These are phyloP conservation scores for Monosporascus sp. DNA, from an alignment of 2,329 filamentous ascomycete genomes.

Conservation along the genomic window DNA sequence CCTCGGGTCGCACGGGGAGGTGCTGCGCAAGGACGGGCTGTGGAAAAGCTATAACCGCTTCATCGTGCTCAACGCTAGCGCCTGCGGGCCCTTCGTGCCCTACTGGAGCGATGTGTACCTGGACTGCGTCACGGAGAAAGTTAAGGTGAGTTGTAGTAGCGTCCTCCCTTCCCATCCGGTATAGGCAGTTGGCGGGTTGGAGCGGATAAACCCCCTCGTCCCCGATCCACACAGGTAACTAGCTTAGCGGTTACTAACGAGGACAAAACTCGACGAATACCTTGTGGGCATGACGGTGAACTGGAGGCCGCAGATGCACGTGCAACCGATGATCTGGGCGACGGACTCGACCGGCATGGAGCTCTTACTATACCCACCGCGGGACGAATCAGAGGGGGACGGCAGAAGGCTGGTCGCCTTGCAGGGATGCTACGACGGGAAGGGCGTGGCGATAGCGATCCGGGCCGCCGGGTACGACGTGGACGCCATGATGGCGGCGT, in stretches of 20 bases:
- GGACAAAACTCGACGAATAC: neutral
- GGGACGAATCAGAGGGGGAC: conserved; percentile 13
- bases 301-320: conserved; percentile 28
- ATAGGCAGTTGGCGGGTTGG: neutral
- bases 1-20: conserved; percentile 29
- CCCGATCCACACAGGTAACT: neutral
- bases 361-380: conserved; percentile 26
- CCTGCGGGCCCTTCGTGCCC: conserved; percentile 33
- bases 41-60: conserved; percentile 31
- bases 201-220: neutral
- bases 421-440: conserved; percentile 23
- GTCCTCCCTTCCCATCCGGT: neutral
- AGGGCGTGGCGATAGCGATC: conserved; percentile 22
- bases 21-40: conserved; percentile 24
- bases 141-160: conserved; percentile 13
- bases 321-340: conserved; percentile 33
- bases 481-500: conserved; percentile 28
- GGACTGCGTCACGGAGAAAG: conserved; percentile 21
- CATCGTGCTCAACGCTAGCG: conserved; percentile 29
- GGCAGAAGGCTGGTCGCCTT: conserved; percentile 21
- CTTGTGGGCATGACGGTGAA: conserved; percentile 32
- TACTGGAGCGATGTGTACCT: conserved; percentile 30
- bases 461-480: conserved; percentile 26
- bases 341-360: conserved; percentile 33
- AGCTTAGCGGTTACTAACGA: neutral